Base-by-base conservation (phyloP, 805 yeast species). In the Ogataea pignaliae region DNA sequence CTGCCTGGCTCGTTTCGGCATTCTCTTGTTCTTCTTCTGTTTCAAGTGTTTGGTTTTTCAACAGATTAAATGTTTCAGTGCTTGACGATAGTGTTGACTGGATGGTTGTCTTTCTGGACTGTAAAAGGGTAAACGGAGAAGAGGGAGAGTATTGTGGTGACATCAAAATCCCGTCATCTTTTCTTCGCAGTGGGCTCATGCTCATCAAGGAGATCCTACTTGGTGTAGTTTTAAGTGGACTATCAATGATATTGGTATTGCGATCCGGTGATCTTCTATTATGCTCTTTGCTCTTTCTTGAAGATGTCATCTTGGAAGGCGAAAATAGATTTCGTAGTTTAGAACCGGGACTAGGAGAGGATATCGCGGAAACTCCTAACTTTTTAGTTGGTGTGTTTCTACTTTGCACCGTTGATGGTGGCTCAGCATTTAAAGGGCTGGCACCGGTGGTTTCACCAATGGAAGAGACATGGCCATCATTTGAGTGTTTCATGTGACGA, bases 281-380 rank as follows among this genome's bases (percentile, higher is more conserved):
- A n/a, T 30, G 4, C 14, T 9, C 33, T n/a, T 4, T 30, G 4
- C 29, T 26, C 36, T 36, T 21, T 21, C 26, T 21, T 4, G 26
- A 21, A 21, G 26, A 7, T 21, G 26, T 21, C 7, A 21, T 21
- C 7, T 21, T 21, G 26, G 26, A 21, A 21, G 26, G 26, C 7
- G 26, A 21, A 15, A 48, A 41, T 10, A 48, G 29, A 28, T 18
- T 37, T 13, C 47, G 31, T 5, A 48, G 36, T 13, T 35, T 29
- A 3, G 52, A 44, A 14, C 45, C 45, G 14, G 52, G 45, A n/a
- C 45, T 41, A 8, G 48, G 46, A 29, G 48, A 37, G 9, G 44
- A n/a, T 30, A 30, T 30, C 4, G 26, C 7, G 26, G 26, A 21
- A 4, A 21, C n/a, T n/a, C n/a, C n/a, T n/a, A n/a, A 5, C 14